Base-by-base conservation (phyloP, 768 basidiomycete genomes). In the Pulveroboletus sp. region DNA sequence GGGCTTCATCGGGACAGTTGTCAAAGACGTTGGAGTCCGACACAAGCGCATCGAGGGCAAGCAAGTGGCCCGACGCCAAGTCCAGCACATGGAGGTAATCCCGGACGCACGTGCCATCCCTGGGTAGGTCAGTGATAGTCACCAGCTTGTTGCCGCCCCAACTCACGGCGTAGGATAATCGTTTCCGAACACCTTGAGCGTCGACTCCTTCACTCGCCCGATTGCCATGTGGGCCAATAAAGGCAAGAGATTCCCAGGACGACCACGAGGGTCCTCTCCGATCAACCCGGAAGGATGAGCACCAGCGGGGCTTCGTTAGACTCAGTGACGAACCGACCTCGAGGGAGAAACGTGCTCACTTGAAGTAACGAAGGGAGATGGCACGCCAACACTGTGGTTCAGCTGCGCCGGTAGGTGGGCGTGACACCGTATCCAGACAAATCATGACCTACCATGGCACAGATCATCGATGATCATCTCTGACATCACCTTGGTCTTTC, bases 51-150 rank as follows among this genome's bases (percentile, higher is more conserved):
- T 94, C 86, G 36, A 98, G 77, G 2, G 96, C 92, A 43, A 93
- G 80, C 43, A 95, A 76, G 69, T 99, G 96, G 1, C 96, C 96
- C 14, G 83, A 75, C n/a, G 96, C 92, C 41, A 99, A 78, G 68
- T 99, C 96, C 65, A 97, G 81, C 53, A 99, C 81, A 61, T 93
- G 92, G 11, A 93, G 74, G 68, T 93, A 93, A 69, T 98, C 94
- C 38, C 94, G 86, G n/a, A 98, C 91, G 62, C 95, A 99, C 8
- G 95, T 97, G 8, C 95, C 95, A 64, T 98, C 95, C 33, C 89
- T 90, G 56, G 7, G 42, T 35, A 41, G 26, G 46, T 61, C 32
- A 53, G 39, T 30, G 21, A 18, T 26, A 8, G 6, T 18, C 18
- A 8, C 7, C 6, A 1, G 3, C 0, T 1, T 15, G 26, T 15